phyloP scores from a whole-genome alignment of 306 rosid species.

The Lupinus albus region DNA sequence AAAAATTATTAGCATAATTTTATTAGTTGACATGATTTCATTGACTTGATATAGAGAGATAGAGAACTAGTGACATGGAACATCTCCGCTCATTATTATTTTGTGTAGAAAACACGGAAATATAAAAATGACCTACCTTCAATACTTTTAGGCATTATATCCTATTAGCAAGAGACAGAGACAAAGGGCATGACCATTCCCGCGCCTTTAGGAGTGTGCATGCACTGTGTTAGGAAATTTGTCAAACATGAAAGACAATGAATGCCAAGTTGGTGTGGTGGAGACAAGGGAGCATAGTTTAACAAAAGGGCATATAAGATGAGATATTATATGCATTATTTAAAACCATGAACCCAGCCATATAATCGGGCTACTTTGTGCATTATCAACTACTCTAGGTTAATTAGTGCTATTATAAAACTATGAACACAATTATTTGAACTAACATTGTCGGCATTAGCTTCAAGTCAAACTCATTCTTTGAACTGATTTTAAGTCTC shows the following conservation, averaged over 20 bases:
- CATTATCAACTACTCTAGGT: background rate
- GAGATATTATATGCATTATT: conserved; percentile 23
- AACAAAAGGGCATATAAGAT: background rate
- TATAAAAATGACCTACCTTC: too few relatives aligned
- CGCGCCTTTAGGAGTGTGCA: conserved; percentile 38
- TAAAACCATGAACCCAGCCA: conserved; percentile 29
- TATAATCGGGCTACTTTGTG: conserved; percentile 3
- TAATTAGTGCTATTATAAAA: background rate
- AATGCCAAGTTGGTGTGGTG: conserved; percentile 24
- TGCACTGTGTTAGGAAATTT: conserved; percentile 35
- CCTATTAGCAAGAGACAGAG: conserved; percentile 16
- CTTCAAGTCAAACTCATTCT: conserved; percentile 33
- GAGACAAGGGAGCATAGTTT: conserved; percentile 35
- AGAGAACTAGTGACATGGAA: too few relatives aligned
- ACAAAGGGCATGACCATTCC: conserved; percentile 36
- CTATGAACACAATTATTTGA: conserved; percentile 35
- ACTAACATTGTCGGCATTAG: conserved; percentile 38
- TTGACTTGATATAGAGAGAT: too few relatives aligned
- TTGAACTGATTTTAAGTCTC: conserved; percentile 2
- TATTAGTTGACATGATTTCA: too few relatives aligned
- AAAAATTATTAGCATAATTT: too few relatives aligned
- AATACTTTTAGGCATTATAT: too few relatives aligned
- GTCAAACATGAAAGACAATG: conserved; percentile 40
- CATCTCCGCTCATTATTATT: too few relatives aligned
- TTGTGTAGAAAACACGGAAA: too few relatives aligned